These are phyloP conservation scores for Cryptosporidium sp. DNA, from an alignment of 169 alveolate genomes.

Conservation along the genomic window DNA sequence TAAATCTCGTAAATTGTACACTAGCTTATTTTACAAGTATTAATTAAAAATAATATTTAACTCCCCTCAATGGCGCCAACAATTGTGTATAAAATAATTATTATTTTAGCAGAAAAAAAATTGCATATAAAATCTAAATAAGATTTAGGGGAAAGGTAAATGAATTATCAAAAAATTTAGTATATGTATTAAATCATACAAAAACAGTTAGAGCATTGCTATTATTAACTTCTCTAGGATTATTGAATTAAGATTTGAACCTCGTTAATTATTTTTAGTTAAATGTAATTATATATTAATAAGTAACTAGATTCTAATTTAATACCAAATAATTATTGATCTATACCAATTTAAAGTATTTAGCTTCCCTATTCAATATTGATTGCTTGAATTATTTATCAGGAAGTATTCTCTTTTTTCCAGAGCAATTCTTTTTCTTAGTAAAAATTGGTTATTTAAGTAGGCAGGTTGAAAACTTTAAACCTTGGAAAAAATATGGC, in stretches of 20 bases:
- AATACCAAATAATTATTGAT: background rate
- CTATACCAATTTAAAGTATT: too few relatives aligned
- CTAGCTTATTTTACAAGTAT: conserved; percentile 4
- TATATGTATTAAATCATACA: too few relatives aligned
- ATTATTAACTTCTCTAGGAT: background rate
- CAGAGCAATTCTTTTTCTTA: background rate
- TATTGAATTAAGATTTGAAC: too few relatives aligned
- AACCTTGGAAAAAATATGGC: conserved; percentile 30
- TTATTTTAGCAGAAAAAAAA: background rate
- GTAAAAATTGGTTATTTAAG: background rate
- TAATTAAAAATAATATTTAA: background rate
- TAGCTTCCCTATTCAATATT: too few relatives aligned
- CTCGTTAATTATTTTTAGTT: background rate
- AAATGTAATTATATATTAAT: too few relatives aligned
- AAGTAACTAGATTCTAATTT: too few relatives aligned
- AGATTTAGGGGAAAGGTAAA: background rate
- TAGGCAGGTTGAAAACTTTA: conserved; percentile 12
- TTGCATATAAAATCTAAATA: background rate
- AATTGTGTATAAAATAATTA: background rate
- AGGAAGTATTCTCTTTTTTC: background rate
- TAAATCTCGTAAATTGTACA: conserved; percentile 2
- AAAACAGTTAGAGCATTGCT: background rate
- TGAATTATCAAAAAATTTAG: background rate
- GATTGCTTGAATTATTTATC: background rate
- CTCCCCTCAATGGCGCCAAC: conserved; percentile 5